Evolutionary conservation across 805 yeast species (phyloP).

Genomic region (Metschnikowia vanudenii): DNA sequence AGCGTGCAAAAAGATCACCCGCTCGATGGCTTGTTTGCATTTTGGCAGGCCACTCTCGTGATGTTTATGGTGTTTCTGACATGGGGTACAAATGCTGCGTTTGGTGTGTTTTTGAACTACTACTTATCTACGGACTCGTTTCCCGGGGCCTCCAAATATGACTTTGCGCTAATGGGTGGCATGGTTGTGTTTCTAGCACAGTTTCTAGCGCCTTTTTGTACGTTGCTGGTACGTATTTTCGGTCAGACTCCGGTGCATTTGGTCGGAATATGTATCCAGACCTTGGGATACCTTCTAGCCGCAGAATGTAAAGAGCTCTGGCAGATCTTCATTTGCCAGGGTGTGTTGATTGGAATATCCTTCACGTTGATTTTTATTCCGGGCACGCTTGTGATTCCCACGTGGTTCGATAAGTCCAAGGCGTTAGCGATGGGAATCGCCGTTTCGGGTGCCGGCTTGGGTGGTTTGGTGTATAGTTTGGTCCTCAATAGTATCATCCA

Average conservation of each 20-base stretch:
- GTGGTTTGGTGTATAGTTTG: constrained; percentile 50
- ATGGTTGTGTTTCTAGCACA: constrained; percentile 62
- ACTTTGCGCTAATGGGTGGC: constrained; percentile 70
- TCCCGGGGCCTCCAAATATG: constrained; percentile 54
- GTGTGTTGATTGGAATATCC: constrained; percentile 57
- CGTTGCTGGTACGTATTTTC: constrained; percentile 40
- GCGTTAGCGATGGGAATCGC: constrained; percentile 53
- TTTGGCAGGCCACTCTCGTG: constrained; percentile 22
- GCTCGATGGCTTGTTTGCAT: constrained; percentile 19
- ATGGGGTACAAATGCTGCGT: constrained; percentile 59
- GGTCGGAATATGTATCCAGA: constrained; percentile 51
- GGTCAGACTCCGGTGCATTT: constrained; percentile 50
- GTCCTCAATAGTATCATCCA: constrained; percentile 39
- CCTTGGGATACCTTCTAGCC: constrained; percentile 57
- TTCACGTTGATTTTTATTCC: constrained; percentile 58
- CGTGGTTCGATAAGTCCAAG: constrained; percentile 66
- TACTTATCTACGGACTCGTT: constrained; percentile 44
- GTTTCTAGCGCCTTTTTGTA: constrained; percentile 50
- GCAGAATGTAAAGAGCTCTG: constrained; percentile 57
- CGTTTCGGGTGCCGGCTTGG: constrained; percentile 50
- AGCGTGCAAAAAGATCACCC: constrained; percentile 15
- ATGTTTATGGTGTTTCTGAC: constrained; percentile 47
- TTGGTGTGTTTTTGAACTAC: constrained; percentile 56
- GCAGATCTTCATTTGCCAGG: constrained; percentile 70
- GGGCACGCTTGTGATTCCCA: constrained; percentile 59